A percentile compares a stretch with the other conserved stretches of the same genome.
phyloP scores from a whole-genome alignment of 202 grass and related monocot genomes.

The Digitaria exilis region DNA sequence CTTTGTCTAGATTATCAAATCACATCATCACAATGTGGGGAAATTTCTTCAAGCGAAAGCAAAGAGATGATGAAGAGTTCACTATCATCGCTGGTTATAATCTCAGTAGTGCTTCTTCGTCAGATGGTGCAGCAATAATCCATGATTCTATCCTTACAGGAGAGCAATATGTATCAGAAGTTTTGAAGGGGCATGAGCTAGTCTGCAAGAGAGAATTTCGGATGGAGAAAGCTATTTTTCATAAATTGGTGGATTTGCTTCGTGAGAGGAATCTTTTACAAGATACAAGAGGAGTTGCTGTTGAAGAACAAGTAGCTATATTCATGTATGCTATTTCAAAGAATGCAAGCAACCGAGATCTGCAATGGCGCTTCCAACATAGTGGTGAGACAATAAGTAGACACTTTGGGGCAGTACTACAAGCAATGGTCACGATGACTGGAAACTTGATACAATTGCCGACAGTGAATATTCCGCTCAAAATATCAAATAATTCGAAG shows the following conservation, averaged over 20 bases:
- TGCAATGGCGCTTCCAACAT: conserved; percentile 9
- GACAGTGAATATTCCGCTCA: neutral
- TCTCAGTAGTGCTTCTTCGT: neutral
- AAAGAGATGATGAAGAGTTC: neutral
- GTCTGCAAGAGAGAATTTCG: neutral
- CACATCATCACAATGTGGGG: neutral
- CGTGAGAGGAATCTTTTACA: neutral
- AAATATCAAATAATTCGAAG: neutral
- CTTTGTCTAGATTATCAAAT: neutral
- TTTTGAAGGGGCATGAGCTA: neutral
- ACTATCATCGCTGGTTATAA: neutral
- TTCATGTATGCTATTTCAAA: conserved; percentile 1
- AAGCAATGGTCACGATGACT: neutral
- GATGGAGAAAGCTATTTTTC: neutral
- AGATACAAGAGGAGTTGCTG: neutral
- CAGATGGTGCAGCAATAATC: neutral
- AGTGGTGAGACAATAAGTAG: neutral
- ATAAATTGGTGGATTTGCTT: neutral
- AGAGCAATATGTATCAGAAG: neutral
- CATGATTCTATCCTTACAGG: neutral
- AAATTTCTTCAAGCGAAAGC: neutral
- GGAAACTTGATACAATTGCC: neutral
- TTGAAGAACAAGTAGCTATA: conserved; percentile 16
- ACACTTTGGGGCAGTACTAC: neutral
- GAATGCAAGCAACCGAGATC: conserved; percentile 12